phyloP scores from a whole-genome alignment of 139 green algal species.

The Chlorella sp. region DNA sequence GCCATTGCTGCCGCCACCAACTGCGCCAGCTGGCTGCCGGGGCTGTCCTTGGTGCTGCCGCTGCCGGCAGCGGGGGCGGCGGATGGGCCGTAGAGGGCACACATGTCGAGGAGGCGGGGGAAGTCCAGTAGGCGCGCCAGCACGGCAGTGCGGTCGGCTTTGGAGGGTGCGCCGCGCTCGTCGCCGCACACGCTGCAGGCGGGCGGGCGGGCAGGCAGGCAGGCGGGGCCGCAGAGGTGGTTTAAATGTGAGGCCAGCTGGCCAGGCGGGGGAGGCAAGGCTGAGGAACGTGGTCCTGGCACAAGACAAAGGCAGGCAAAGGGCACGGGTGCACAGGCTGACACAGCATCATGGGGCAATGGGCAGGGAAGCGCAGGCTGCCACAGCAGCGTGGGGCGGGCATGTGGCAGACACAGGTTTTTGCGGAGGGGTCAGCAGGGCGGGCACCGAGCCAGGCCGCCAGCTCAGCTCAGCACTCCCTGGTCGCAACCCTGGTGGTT shows the following conservation, averaged over 20 bases:
- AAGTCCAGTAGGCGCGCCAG: slow-evolving; percentile 26
- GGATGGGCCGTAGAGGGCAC: slow-evolving; percentile 11
- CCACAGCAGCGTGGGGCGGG: not conserved
- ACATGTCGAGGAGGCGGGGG: slow-evolving; percentile 32
- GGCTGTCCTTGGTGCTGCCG: not conserved
- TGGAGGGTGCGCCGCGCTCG: slow-evolving; percentile 5
- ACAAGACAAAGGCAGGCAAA: not conserved
- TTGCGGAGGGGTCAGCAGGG: too few relatives aligned
- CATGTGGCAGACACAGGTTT: too few relatives aligned
- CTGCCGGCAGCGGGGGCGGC: not conserved
- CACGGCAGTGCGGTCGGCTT: slow-evolving; percentile 24
- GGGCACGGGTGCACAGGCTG: too few relatives aligned
- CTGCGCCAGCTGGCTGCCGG: not conserved
- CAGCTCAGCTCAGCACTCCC: too few relatives aligned
- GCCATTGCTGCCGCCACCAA: slow-evolving; percentile 37
- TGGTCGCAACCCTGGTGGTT: too few relatives aligned
- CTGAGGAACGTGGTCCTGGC: too few relatives aligned
- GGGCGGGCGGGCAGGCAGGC: too few relatives aligned
- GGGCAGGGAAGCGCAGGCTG: not conserved
- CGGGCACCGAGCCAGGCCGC: too few relatives aligned
- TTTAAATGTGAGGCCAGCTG: too few relatives aligned
- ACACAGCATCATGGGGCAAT: not conserved
- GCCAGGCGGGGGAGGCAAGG: too few relatives aligned
- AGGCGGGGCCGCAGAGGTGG: too few relatives aligned
- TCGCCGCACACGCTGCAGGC: slow-evolving; percentile 23